Percentiles rank a stretch among this genome's conserved stretches.
Evolutionary conservation across 768 basidiomycete genomes (phyloP).

Genomic region (Krasilnikovozyma curviuscula): DNA sequence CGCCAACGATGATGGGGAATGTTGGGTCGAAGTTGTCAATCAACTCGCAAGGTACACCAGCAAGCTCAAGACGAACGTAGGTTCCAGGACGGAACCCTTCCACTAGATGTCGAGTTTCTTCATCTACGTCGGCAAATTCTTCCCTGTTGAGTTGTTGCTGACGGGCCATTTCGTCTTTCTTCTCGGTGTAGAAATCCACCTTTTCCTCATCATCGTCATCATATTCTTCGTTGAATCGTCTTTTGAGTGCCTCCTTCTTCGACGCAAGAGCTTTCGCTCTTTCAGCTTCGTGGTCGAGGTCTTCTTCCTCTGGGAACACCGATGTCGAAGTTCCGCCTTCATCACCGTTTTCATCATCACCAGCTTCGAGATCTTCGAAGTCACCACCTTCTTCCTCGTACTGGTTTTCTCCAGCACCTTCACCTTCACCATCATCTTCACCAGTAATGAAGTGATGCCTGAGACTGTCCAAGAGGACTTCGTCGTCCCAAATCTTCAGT

Average conservation of each 20-base stretch:
- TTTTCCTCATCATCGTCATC: slow-evolving; percentile 47
- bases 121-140: slow-evolving; percentile 64
- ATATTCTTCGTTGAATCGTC: slow-evolving; percentile 92
- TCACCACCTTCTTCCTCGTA: slow-evolving; percentile 23
- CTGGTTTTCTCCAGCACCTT: slow-evolving; percentile 15
- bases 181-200: slow-evolving; percentile 71
- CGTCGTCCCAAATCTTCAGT: slow-evolving; percentile 61
- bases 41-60: slow-evolving; percentile 70
- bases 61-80: slow-evolving; percentile 81
- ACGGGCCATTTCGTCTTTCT: slow-evolving; percentile 75
- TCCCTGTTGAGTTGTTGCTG: slow-evolving; percentile 64
- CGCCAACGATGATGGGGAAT: slow-evolving; percentile 81
- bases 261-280: slow-evolving; percentile 38
- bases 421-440: slow-evolving; percentile 19
- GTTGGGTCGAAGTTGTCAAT: slow-evolving; percentile 79
- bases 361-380: slow-evolving; percentile 25
- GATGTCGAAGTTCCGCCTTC: slow-evolving; percentile 22
- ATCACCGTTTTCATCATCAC: slow-evolving; percentile 28
- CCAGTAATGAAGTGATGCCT: slow-evolving; percentile 81
- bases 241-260: slow-evolving; percentile 80
- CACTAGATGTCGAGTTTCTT: slow-evolving; percentile 57
- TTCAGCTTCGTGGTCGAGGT: slow-evolving; percentile 21
- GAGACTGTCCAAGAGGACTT: slow-evolving; percentile 67
- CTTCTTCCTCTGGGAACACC: slow-evolving; percentile 22
- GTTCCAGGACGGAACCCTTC: slow-evolving; percentile 80